Base-by-base conservation (phyloP, 2,329 filamentous ascomycete genomes). In the Fonsecaea nubica region DNA sequence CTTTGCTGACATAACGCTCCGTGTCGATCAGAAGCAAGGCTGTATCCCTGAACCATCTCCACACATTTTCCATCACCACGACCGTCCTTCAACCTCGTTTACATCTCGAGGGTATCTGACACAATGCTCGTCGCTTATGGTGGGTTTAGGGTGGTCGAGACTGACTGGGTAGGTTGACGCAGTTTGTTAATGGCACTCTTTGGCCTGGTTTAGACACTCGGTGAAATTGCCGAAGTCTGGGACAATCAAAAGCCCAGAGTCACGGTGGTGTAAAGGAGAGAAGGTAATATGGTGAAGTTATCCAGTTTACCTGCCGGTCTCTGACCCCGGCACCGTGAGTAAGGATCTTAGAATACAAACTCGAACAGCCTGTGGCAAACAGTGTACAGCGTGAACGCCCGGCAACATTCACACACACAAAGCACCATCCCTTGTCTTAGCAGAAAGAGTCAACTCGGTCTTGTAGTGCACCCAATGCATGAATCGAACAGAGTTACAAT, bases 401-500 rank as follows among this genome's bases (percentile, higher is more conserved):
- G 30, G 30, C 30, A 32, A 32, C 4, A 5, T 18, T 2, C 9
- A 18, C n/a, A 8, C 7, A 13, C 21, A 30, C 3, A 25, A 25
- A 3, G 21, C 45, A 50, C 10, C 42, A 50, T 50, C 8, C 12
- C 18, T 13, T 12, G 45, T 30, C 45, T 30, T 21, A 12, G 5
- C 18, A 7, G 45, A 13, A 50, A 50, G 45, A 30, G 12, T 50
- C 45, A 50, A 25, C 15, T 25, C 25, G 45, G 12, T 15, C 10
- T 21, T 25, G 45, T 13, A 30, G 45, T 12, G 45, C 18, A 18
- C 18, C 12, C 9, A 9, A 50, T 25, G 45, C 45, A 50, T 50
- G 45, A 50, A 50, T 25, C 25, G 45, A 50, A 50, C 45, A 50
- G 45, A 50, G 18, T 25, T 25, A 50, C 45, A 30, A 50, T 50